A percentile compares a stretch with the other conserved stretches of the same genome.
Conservation (phyloP, 1,139 yeast genomes). For the Lodderomyces margitis region DNA sequence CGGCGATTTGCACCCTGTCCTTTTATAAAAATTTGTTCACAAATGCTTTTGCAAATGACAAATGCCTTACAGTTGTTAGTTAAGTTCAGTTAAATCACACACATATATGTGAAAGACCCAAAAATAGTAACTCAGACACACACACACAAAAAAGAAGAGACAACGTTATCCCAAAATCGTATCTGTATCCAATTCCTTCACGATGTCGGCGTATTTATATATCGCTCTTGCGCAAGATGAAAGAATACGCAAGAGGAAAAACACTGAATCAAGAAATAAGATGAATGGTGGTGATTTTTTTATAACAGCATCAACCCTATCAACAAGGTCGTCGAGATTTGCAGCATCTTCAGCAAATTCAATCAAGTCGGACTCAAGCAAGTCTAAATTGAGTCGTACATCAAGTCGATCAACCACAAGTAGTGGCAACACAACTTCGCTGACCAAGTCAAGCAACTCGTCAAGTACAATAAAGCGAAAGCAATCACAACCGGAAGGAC, state of each 20-base stretch:
- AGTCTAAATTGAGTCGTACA: conserved; percentile 1
- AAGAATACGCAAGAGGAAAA: not conserved
- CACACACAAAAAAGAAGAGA: not conserved
- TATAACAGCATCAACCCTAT: not conserved
- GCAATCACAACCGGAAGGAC: not conserved
- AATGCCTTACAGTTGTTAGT: not conserved
- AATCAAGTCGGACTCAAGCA: not conserved
- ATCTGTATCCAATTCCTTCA: no score
- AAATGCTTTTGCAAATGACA: not conserved
- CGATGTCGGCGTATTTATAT: not conserved
- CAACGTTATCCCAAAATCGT: no score
- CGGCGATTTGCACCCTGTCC: not conserved
- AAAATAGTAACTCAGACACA: not conserved
- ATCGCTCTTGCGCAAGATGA: conserved; percentile 1
- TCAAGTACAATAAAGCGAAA: not conserved
- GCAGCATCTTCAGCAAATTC: not conserved
- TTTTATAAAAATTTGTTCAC: not conserved
- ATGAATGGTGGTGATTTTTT: not conserved
- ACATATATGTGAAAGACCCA: not conserved
- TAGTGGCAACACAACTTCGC: not conserved
- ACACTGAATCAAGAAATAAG: not conserved
- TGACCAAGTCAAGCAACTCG: not conserved
- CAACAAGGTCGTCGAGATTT: not conserved
- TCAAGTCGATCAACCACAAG: not conserved
- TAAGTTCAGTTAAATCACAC: no score